Conservation (phyloP, 2,329 filamentous ascomycete species). For the Fusarium xylarioides region DNA sequence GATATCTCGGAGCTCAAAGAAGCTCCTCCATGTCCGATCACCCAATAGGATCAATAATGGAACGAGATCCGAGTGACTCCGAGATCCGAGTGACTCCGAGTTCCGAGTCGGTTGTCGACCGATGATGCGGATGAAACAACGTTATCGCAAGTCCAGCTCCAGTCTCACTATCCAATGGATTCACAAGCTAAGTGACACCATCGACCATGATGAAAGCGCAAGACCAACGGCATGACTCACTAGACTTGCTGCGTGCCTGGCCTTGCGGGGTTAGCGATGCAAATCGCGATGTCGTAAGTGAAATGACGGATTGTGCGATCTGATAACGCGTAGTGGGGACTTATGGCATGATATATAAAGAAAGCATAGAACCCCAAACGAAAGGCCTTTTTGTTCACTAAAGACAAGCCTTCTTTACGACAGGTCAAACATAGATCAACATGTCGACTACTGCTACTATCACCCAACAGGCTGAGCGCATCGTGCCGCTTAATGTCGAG, state of each 20-base stretch:
- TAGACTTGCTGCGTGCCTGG: neutral
- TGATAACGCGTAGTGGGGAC: neutral
- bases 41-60: neutral
- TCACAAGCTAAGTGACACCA: neutral
- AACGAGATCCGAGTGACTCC: neutral
- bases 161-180: neutral
- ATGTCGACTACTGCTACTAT: constrained; percentile 9
- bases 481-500: constrained; percentile 1
- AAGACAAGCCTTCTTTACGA: neutral
- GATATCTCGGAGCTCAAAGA: neutral
- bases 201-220: neutral
- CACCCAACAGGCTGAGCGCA: constrained; percentile 2
- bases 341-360: neutral
- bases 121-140: neutral
- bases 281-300: neutral
- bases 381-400: accelerated
- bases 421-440: neutral
- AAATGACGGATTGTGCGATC: constrained; percentile 11
- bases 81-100: neutral
- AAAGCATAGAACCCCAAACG: neutral
- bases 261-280: neutral
- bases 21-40: accelerated
- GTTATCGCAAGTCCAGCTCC: neutral
- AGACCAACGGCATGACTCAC: neutral
- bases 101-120: neutral